Base-by-base conservation (phyloP, 1,284 basidiomycete species). In the Laetiporus sulphureus region DNA sequence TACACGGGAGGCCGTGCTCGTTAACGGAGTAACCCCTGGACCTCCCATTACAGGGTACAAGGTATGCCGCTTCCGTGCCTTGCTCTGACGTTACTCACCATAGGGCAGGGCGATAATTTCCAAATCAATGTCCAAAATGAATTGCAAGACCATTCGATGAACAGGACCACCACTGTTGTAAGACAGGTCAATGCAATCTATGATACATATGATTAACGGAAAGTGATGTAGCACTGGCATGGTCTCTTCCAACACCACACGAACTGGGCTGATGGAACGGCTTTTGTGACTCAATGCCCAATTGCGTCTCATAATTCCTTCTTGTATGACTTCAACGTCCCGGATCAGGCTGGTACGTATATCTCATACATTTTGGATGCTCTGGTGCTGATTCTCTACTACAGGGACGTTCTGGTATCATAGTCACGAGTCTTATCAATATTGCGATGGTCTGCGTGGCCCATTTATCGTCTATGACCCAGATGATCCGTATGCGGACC, bases 251-350 rank as follows among this genome's bases (percentile, higher is more conserved):
- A 52, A 56, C 52, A 41, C 43, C 49, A 49, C 48, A 60, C 60
- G 4, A 57, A 50, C 23, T 59, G 54, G 46, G 59, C 58, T 10
- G 64, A 65, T 34, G 62, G 63, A 6, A 43, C 53, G 2, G 53
- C 62, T 7, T 61, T 62, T 31, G 63, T 72, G 19, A 68, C 61
- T 23, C 71, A 74, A 48, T 79, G 77, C 49, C 72, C 72, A 3
- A 74, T 78, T 44, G 62, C 66, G 5, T 61, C 72, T 1, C 61
- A 63, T 1, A 45, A 61, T 11, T 62, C 60, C 8, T 77, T 73
- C 61, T 63, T 67, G 13, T 77, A 67, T 42, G 51, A 61, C 27
- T 57, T 66, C 44, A 46, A 38, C 11, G 54, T 52, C 6, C 52
- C 55, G 20, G 52, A 53, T 25, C 63, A 61, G 40, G 59, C 63